Percentiles rank a stretch among this genome's conserved stretches.
Conservation (phyloP, 441 rosid species). For the Euphorbia corollata region DNA sequence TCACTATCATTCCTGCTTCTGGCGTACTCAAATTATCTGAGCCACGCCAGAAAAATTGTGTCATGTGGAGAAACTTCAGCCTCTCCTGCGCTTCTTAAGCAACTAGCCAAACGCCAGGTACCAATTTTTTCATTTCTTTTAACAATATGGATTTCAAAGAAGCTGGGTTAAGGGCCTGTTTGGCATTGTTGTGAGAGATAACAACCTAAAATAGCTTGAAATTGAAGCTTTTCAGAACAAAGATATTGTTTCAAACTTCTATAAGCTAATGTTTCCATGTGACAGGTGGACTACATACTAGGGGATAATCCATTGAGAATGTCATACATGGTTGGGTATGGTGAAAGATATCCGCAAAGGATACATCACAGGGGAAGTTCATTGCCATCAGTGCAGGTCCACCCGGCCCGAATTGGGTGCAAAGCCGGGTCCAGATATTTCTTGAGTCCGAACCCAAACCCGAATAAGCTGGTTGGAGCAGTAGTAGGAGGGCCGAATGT, state of each 20-base stretch:
- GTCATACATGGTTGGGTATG: conserved; percentile 91
- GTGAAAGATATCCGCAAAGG: conserved; percentile 56
- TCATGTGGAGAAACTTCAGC: conserved; percentile 56
- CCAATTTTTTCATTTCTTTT: too few relatives aligned
- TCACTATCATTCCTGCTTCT: conserved; percentile 77
- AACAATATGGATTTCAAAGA: too few relatives aligned
- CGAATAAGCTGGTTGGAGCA: conserved; percentile 65
- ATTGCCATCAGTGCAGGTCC: conserved; percentile 53
- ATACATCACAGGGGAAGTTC: conserved; percentile 91
- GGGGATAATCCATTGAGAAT: conserved; percentile 78
- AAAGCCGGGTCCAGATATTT: conserved; percentile 67
- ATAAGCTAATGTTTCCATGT: too few relatives aligned
- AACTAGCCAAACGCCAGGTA: conserved; percentile 92
- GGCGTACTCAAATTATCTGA: conserved; percentile 68
- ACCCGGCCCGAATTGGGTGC: conserved; percentile 55
- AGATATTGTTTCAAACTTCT: too few relatives aligned
- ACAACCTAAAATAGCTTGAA: too few relatives aligned
- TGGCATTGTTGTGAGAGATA: too few relatives aligned
- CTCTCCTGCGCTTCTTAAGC: conserved; percentile 58
- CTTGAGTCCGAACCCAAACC: conserved; percentile 60
- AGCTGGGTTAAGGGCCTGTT: too few relatives aligned
- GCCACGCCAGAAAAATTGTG: conserved; percentile 55
- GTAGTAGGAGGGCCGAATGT: conserved; percentile 83
- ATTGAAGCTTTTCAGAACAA: too few relatives aligned
- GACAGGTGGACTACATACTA: conserved; percentile 73